A percentile compares a stretch with the other conserved stretches of the same genome.
These are phyloP conservation scores for Polytrichum commune DNA, from an alignment of 225 moss, liverwort and hornwort species.

Conservation along the genomic window DNA sequence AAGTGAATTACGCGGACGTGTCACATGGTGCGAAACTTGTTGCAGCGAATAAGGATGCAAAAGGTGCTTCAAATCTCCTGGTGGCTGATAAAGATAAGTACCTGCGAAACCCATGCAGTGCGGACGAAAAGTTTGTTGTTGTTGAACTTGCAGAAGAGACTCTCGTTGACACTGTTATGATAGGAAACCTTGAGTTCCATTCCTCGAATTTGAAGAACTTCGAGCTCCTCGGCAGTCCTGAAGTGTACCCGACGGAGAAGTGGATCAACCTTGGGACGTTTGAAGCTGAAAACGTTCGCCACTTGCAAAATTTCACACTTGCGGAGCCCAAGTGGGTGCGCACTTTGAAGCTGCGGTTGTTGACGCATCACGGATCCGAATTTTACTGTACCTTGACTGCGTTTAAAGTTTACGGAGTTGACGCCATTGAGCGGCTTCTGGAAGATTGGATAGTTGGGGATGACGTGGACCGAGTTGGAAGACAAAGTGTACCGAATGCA, in stretches of 20 bases:
- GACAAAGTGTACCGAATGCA: constrained; percentile 39
- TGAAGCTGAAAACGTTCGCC: constrained; percentile 87
- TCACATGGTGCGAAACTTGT: constrained; percentile 85
- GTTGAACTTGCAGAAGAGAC: constrained; percentile 93
- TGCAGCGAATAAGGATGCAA: constrained; percentile 82
- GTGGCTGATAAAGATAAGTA: constrained; percentile 91
- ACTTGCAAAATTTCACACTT: constrained; percentile 77
- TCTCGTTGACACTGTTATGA: constrained; percentile 71
- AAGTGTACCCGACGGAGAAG: constrained; percentile 70
- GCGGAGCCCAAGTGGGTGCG: constrained; percentile 85
- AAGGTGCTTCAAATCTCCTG: constrained; percentile 82
- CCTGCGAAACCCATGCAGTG: constrained; percentile 90
- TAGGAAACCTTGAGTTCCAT: constrained; percentile 93
- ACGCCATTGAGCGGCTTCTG: constrained; percentile 84
- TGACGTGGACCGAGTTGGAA: constrained; percentile 50
- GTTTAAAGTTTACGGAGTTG: constrained; percentile 84
- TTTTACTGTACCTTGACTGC: constrained; percentile 91
- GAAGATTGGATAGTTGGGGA: constrained; percentile 92
- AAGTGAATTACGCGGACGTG: constrained; percentile 71
- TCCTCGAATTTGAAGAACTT: constrained; percentile 86
- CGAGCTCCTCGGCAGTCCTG: constrained; percentile 85
- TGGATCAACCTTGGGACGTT: constrained; percentile 85
- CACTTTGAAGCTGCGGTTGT: constrained; percentile 77
- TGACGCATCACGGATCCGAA: constrained; percentile 85
- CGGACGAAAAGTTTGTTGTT: constrained; percentile 75